phyloP scores from a whole-genome alignment of 2,329 filamentous ascomycete genomes.

The Sporothrix curviconia region DNA sequence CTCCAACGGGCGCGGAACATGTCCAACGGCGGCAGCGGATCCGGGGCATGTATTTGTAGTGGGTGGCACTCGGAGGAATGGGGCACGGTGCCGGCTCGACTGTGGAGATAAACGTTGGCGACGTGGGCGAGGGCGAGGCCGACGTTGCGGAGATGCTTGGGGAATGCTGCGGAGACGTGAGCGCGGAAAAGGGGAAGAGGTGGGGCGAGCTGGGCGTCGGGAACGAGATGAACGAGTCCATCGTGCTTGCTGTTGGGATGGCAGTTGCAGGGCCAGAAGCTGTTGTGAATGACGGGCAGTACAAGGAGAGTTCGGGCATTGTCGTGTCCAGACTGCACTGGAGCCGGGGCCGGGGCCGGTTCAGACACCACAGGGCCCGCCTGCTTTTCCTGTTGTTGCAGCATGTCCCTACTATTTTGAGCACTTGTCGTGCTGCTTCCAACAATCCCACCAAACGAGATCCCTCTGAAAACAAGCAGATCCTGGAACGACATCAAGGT shows the following conservation, averaged over 20 bases:
- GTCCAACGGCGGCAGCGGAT: not conserved
- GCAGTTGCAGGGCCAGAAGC: not conserved
- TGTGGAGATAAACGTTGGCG: constrained; percentile 12
- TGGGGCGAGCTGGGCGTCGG: constrained; percentile 14
- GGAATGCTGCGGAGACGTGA: constrained; percentile 11
- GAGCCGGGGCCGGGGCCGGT: too few species aligned
- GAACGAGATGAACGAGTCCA: constrained; percentile 13
- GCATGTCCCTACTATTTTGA: constrained; percentile 1
- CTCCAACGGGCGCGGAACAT: not conserved
- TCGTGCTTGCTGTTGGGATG: constrained; percentile 12
- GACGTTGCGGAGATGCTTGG: not conserved
- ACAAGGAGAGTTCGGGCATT: constrained; percentile 6
- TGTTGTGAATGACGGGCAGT: constrained; percentile 12
- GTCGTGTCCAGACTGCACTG: too few species aligned
- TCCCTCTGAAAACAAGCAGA: constrained; percentile 4
- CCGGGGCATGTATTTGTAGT: not conserved
- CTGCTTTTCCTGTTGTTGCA: not conserved
- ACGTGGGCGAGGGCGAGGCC: constrained; percentile 9
- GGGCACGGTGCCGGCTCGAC: not conserved
- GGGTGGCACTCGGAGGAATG: not conserved
- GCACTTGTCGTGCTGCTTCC: constrained; percentile 14
- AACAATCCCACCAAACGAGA: too few species aligned
- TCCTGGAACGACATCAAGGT: constrained; percentile 9
- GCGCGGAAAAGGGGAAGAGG: not conserved
- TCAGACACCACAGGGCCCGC: not conserved